Base-by-base conservation (phyloP, 768 basidiomycete species). In the Lyophyllum atratum region DNA sequence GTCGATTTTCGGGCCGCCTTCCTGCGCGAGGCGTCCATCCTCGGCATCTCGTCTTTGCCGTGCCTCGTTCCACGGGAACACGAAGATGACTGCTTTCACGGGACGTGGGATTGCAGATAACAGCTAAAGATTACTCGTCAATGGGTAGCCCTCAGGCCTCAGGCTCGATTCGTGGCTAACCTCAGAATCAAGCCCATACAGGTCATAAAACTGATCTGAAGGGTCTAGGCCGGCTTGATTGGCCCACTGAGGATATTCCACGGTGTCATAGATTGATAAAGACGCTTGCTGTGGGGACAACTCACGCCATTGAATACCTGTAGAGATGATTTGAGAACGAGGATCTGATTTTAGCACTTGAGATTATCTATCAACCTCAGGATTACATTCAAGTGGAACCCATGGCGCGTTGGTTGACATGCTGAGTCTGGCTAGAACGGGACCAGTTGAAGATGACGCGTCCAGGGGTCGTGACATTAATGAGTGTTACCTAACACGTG, bases 301-400 rank as follows among this genome's bases (percentile, higher is more conserved):
- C 54, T 49, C 49, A 55, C 54, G 24, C 48, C 19, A 17, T 55
- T 55, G 37, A 55, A 55, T 31, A 55, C 54, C 54, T 55, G 24
- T 19, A 5, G 33, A 34, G 12, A 25, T 17, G n/a, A 24, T 25
- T 12, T 46, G 6, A 21, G 19, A n/a, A 29, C 1, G 17, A 17
- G 2, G 33, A 24, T 5, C 22, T n/a, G 19, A 1, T 26, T 7
- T 1, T 46, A 11, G 44, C 17, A 21, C 9, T 14, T n/a, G 3
- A 17, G 8, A 28, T 22, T 26, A 40, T 40, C n/a, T 51, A 15
- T 39, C 3, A 14, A 55, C 54, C 37, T 55, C 40, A 17, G 47
- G 54, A 55, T 48, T 55, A 22, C 46, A 48, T 37, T 55, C 46
- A 12, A 55, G 54, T 11, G 54, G 46, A 22, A 39, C 33, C 44